phyloP scores from a whole-genome alignment of 2,329 filamentous ascomycete genomes.

The Chaetomiaceae sp. region DNA sequence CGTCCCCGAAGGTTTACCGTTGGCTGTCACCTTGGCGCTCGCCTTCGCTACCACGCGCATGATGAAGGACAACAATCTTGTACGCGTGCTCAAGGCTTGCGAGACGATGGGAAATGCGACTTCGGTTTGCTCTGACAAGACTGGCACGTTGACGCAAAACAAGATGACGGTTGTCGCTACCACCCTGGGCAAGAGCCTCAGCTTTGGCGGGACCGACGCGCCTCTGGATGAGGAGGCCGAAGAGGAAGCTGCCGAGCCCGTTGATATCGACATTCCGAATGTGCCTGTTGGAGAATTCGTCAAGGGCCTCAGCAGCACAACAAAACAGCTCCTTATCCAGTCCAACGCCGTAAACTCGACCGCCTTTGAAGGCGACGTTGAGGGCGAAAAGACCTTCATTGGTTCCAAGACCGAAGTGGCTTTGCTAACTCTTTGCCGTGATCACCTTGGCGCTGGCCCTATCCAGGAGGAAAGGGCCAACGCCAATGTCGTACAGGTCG shows the following conservation, averaged over 20 bases:
- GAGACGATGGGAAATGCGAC: conserved; percentile 71
- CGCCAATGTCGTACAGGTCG: conserved; percentile 43
- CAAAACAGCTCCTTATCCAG: conserved; percentile 27
- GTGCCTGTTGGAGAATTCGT: background rate
- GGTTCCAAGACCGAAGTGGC: conserved; percentile 55
- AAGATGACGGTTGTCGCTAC: conserved; percentile 74
- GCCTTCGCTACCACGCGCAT: conserved; percentile 67
- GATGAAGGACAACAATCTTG: conserved; percentile 68
- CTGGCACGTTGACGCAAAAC: conserved; percentile 69
- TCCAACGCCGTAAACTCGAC: conserved; percentile 46
- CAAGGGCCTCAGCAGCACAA: background rate
- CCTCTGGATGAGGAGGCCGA: conserved; percentile 25
- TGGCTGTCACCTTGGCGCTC: conserved; percentile 65
- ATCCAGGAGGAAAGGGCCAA: conserved; percentile 45
- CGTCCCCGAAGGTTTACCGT: conserved; percentile 61
- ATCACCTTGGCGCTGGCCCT: conserved; percentile 41
- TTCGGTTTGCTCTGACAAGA: conserved; percentile 77
- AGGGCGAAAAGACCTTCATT: conserved; percentile 38
- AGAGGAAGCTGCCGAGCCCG: conserved; percentile 28
- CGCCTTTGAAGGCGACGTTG: conserved; percentile 47
- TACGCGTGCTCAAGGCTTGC: conserved; percentile 64
- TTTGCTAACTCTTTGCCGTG: conserved; percentile 46
- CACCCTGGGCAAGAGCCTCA: conserved; percentile 50
- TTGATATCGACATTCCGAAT: conserved; percentile 24
- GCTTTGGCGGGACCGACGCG: conserved; percentile 32